Evolutionary conservation across 495 filamentous ascomycete species (phyloP), one percentile per base, ranked within the genome.

Genomic region (Neurospora terricola): DNA sequence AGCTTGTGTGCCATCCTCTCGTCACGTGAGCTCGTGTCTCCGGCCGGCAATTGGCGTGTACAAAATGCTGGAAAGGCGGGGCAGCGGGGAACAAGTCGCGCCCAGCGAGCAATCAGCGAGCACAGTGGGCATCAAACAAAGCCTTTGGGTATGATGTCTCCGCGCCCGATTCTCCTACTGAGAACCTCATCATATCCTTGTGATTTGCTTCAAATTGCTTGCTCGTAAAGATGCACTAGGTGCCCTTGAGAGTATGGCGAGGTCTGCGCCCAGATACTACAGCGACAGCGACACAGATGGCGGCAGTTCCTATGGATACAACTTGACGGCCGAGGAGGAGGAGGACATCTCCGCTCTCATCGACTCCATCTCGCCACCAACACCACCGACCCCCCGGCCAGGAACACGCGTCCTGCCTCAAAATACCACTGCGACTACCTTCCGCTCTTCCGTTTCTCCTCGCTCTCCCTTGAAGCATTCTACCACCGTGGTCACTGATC

Each of bases 301-400:
- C 16, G 7, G 14, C 30, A 66, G 54, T 34, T 66, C 54, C 72
- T 94, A 93, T 84, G 91, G 90, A 34, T 93, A 91, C 38, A 90
- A 93, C 72, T 90, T 93, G 74, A 88, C 89, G 0, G 80, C 83
- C 12, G 91, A 90, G 69, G 91, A 93, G 38, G 85, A 86, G 73
- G 76, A 77, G 38, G n/a, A 72, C 4, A 73, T 83, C 36, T 70
- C 38, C 23, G 74, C 73, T 27, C 36, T 76, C 18, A 68, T 72
- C 70, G 78, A 80, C 68, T 66, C 45, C 62, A n/a, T 79, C 34
- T 73, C 75, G 62, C 40, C 74, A 48, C 69, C 59, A 45, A 59
- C 71, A 38, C 14, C n/a, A 42, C 73, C 72, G 21, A 40, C 73
- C 4, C 69, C 21, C 6, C 21, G 69, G 11, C 34, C 71, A 37